Base-by-base conservation (phyloP, 2,329 filamentous ascomycete species). In the Paraphoma chrysanthemicola region DNA sequence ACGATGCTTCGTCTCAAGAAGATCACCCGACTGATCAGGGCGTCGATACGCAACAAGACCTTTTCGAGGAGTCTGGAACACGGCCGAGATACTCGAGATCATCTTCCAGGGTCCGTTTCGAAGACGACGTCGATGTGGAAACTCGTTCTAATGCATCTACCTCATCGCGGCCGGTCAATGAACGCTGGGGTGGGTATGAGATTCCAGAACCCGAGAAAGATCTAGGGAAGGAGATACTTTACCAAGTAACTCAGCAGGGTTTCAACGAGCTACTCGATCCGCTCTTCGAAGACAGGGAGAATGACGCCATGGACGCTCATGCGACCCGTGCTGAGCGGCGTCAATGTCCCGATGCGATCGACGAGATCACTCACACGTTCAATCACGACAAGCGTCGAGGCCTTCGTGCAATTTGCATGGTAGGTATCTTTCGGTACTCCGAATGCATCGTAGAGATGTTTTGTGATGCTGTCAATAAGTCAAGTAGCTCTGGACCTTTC, bases 211-310 rank as follows among this genome's bases (percentile, higher is more conserved):
- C 90, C 0, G 93, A 97, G 74, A 85, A 85, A 56, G 93, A 97
- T 73, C 88, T 92, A 6, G 92, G 92, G 38, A 92, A 90, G 65
- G 92, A 98, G 71, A 90, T 97, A 4, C 80, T 98, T 1, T 97
- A 96, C 70, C 91, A 97, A 73, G 88, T 96, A 31, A 93, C 92
- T 0, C 93, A 97, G 75, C 90, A 97, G 75, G 90, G 92, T 0
- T 92, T 97, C 79, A 97, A 98, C 69, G 93, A 98, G 77, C 81
- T 98, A 2, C 85, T 99, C 0, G 92, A 98, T 70, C 85, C 88
- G 1, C 82, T 99, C 0, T 99, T 99, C 80, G 90, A 90, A 64
- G 82, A 85, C 4, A 89, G 90, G 62, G 94, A 98, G 75, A 88
- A 93, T 60, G 75, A 91, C 16, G 88, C 92, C 78, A 69, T 95